Base-by-base conservation (phyloP, 106 monocot genomes). In the Vanilla planifolia region DNA sequence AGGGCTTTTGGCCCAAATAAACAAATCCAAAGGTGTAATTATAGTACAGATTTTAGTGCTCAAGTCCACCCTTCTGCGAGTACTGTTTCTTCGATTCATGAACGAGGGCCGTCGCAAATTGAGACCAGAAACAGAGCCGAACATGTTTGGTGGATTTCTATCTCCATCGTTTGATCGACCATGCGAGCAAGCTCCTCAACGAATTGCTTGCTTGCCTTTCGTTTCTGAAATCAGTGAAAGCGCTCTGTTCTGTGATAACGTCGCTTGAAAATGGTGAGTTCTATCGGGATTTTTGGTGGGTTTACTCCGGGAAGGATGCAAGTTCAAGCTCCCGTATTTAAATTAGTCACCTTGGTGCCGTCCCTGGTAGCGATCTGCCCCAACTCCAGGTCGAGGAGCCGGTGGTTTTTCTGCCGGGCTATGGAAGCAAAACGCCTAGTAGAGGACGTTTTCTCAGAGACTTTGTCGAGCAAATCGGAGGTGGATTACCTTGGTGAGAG, bases 401-500 rank as follows among this genome's bases (percentile, higher is more conserved):
- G 43, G 30, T 33, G 33, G 30, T 34, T 61, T 6, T 57, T 58
- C 30, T 74, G 75, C 64, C 28, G 59, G 33, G 76, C 79, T 8
- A 25, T 76, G 41, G 79, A 69, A 27, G 62, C 67, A 52, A 56
- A 25, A 52, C 37, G 62, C 34, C 61, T 62, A 17, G 79, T 64
- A 8, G 81, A 43, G 26, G 82, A 83, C 41, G 68, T 75, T 70
- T 95, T 95, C 78, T 83, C 89, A 2, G 67, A 86, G 70, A 94
- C 89, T 20, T 80, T 85, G 16, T 85, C 93, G 8, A 73, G 77
- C 65, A 73, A 68, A 36, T 89, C 89, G 21, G 83, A 80, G 6
- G 80, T 95, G 27, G 94, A 95, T 63, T 95, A 95, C 50, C 74
- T 95, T 6, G 94, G 89, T 11, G 86, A 95, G 80, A 95, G 89